These are phyloP conservation scores for Plasmodium vivax DNA, from an alignment of 169 alveolate species.

Conservation along the genomic window DNA sequence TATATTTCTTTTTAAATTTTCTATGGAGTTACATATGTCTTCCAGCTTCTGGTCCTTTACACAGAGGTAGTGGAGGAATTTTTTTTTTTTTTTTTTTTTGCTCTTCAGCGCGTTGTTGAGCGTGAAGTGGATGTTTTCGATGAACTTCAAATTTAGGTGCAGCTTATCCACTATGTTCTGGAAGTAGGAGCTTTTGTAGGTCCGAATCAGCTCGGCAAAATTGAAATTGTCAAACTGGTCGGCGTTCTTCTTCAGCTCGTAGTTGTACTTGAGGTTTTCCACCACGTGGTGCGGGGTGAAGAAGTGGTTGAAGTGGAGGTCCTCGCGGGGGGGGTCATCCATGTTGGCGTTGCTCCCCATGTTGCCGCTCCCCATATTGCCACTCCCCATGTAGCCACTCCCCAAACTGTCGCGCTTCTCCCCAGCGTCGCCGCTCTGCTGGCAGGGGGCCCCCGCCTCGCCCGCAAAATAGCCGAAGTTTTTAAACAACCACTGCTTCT, in stretches of 20 bases:
- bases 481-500: conserved; percentile 37
- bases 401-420: not conserved
- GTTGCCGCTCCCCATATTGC: not conserved
- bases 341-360: not conserved
- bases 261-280: conserved; percentile 58
- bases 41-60: conserved; percentile 65
- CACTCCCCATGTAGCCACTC: not conserved
- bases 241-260: conserved; percentile 32
- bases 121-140: conserved; percentile 58
- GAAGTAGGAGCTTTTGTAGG: conserved; percentile 55
- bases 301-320: conserved; percentile 26
- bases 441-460: not conserved
- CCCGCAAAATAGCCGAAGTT: conserved; percentile 27
- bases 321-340: not conserved
- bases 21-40: conserved; percentile 64
- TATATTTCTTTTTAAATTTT: conserved; percentile 52
- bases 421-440: not conserved
- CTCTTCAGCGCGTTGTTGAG: conserved; percentile 5
- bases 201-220: conserved; percentile 17
- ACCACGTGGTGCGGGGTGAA: conserved; percentile 46
- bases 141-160: conserved; percentile 56
- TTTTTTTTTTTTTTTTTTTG: conserved; percentile 42
- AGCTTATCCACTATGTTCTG: conserved; percentile 65
- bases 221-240: conserved; percentile 22
- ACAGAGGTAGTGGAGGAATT: conserved; percentile 34